A percentile compares a stretch with the other conserved stretches of the same genome.
phyloP scores from a whole-genome alignment of 306 rosid species.

The Begonia masoniana region DNA sequence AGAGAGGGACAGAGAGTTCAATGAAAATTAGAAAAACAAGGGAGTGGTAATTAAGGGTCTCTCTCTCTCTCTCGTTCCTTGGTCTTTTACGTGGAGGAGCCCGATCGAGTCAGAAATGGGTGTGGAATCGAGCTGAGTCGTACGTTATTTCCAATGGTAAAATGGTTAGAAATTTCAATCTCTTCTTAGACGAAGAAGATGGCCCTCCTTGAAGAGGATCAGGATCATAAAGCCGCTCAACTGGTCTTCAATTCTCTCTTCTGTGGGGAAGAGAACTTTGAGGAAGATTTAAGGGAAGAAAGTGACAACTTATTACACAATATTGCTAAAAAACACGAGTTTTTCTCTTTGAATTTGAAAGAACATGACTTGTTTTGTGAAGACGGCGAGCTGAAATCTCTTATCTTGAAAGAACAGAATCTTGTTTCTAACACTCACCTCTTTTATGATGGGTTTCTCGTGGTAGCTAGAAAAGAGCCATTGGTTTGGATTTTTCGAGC shows the following conservation, averaged over 20 bases:
- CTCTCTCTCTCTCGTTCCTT: constrained; percentile 15
- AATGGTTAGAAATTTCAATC: constrained; percentile 20
- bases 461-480: constrained; percentile 38
- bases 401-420: constrained; percentile 56
- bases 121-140: constrained; percentile 25
- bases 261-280: constrained; percentile 48
- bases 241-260: constrained; percentile 42
- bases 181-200: constrained; percentile 39
- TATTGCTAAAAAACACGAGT: constrained; percentile 13
- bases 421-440: constrained; percentile 15
- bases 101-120: constrained; percentile 17
- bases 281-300: constrained; percentile 27
- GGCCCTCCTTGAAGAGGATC: constrained; percentile 34
- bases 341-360: constrained; percentile 28
- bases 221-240: constrained; percentile 28
- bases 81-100: constrained; percentile 16
- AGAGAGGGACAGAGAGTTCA: constrained; percentile 26
- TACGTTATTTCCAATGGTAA: constrained; percentile 1
- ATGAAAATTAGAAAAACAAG: too few relatives aligned
- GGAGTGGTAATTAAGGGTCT: constrained; percentile 17
- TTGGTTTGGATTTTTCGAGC: constrained; percentile 64
- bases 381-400: constrained; percentile 43
- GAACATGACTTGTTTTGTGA: constrained; percentile 55
- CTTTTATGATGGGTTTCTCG: constrained; percentile 27
- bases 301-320: background rate